Base-by-base conservation (phyloP, 768 basidiomycete genomes). In the Asterophora lycoperdoides region DNA sequence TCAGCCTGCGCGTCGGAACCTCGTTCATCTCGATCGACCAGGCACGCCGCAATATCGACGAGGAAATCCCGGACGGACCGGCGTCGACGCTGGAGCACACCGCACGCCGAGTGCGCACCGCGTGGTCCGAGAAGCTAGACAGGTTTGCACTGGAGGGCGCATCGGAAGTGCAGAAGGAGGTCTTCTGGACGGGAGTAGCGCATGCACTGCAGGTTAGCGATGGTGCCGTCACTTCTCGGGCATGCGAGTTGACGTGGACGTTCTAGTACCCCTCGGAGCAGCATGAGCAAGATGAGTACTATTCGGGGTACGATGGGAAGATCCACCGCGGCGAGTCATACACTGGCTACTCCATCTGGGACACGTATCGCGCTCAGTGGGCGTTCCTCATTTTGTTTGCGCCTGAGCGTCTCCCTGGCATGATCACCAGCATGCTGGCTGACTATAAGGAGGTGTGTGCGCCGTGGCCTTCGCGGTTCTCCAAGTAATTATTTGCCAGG, bases 281-380 rank as follows among this genome's bases (percentile, higher is more conserved):
- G 51, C 70, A 75, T 53, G 89, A 91, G 61, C 68, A 75, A 33
- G 78, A 77, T 3, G 61, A 58, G 6, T 90, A 91, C 62, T 92
- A 85, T 63, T 90, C 88, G 5, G 89, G 79, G 1, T 90, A 91
- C 50, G 83, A 87, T 47, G 79, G 85, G 44, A 51, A 64, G 5
- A 65, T 90, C 0, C 84, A 88, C 41, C 61, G 75, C 23, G 53
- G 52, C n/a, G 67, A 69, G n/a, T 88, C 85, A 0, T 90, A 90
- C 56, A 86, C 81, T 0, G 88, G 87, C 0, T 90, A 90, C 60
- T 88, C 86, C 0, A 86, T 81, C 52, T 88, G 86, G 86, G 87
- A 92, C 57, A 89, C 82, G 0, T 92, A 77, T 63, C 80, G 89
- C 10, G 87, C 89, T 0, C 77, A 78, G 46, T 90, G 87, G 82